Percentiles rank a stretch among this genome's conserved stretches.
Conservation (phyloP, 2,329 filamentous ascomycete species). For the Exophiala spinifera region DNA sequence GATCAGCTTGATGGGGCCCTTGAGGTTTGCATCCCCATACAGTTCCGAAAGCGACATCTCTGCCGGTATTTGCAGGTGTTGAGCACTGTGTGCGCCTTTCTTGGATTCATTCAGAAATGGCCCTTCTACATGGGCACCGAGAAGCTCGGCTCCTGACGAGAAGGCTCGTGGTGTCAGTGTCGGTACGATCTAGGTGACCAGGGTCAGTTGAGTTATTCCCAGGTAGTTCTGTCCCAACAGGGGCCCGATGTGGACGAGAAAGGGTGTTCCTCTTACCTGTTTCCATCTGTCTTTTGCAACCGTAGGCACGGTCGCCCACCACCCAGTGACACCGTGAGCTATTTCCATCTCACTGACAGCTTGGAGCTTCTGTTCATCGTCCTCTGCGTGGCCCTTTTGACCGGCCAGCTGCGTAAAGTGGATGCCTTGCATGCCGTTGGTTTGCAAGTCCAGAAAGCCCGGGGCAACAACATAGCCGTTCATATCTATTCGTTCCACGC, state of each 20-base stretch:
- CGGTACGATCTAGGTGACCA: background rate
- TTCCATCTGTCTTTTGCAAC: constrained; percentile 21
- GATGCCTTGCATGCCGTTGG: constrained; percentile 47
- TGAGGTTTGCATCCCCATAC: constrained; percentile 47
- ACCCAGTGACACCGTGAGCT: constrained; percentile 24
- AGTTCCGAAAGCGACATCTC: constrained; percentile 36
- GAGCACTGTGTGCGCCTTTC: constrained; percentile 52
- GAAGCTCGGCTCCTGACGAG: constrained; percentile 45
- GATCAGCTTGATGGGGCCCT: constrained; percentile 46
- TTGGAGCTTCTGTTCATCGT: constrained; percentile 13
- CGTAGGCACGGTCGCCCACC: constrained; percentile 27
- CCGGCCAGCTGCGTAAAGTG: constrained; percentile 24
- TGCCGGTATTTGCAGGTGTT: constrained; percentile 40
- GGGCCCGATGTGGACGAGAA: background rate
- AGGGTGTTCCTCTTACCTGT: constrained; percentile 12
- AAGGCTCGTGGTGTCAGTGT: constrained; percentile 33
- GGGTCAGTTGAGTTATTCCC: background rate
- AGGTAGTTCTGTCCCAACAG: background rate
- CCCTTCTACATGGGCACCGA: constrained; percentile 57
- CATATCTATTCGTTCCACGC: constrained; percentile 41
- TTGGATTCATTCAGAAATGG: constrained; percentile 54
- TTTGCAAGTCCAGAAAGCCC: constrained; percentile 56
- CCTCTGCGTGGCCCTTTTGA: background rate
- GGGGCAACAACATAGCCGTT: constrained; percentile 51
- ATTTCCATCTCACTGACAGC: constrained; percentile 16